These are phyloP conservation scores for Exsudoporus frostii DNA, from an alignment of 768 basidiomycete species.

Conservation along the genomic window DNA sequence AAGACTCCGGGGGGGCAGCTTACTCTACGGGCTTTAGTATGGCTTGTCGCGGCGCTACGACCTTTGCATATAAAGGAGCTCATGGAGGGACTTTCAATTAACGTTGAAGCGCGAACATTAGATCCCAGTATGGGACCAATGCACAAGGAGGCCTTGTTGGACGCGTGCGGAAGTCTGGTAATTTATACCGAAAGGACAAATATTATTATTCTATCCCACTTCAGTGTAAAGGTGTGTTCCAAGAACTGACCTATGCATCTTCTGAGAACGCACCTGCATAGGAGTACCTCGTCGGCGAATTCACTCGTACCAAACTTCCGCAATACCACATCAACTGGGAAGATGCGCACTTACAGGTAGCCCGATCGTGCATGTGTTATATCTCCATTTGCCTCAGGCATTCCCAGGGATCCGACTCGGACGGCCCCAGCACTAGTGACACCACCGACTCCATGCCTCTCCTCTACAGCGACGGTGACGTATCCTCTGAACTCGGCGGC, in stretches of 20 bases:
- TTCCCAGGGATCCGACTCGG: background rate
- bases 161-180: conserved; percentile 5
- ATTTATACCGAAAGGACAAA: background rate
- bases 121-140: background rate
- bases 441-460: too few relatives aligned
- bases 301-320: background rate
- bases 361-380: background rate
- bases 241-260: background rate
- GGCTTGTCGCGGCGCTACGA: background rate
- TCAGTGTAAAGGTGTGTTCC: background rate
- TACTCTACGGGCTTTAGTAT: background rate
- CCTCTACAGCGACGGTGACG: too few relatives aligned
- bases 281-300: background rate
- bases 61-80: background rate
- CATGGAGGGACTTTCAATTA: background rate
- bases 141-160: conserved; percentile 1
- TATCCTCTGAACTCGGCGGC: too few relatives aligned
- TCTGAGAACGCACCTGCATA: background rate
- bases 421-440: too few relatives aligned
- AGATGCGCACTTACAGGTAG: background rate
- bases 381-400: background rate
- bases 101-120: background rate
- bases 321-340: background rate
- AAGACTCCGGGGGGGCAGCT: background rate
- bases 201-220: conserved; percentile 1